Evolutionary conservation across 495 filamentous ascomycete species (phyloP).

Genomic region (Xylaria acuta): DNA sequence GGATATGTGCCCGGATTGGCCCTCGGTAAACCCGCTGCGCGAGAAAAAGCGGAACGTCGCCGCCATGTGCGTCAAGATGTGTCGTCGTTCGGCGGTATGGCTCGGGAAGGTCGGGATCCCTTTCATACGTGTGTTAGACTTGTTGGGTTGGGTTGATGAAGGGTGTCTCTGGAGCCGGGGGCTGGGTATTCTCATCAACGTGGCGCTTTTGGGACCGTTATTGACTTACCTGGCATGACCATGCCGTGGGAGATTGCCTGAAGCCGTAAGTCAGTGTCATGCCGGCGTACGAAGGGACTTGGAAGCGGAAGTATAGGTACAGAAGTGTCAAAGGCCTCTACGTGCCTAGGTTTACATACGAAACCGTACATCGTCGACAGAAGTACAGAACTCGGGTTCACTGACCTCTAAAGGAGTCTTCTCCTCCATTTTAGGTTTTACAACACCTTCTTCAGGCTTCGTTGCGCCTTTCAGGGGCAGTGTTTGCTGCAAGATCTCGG

Average conservation of each 20-base stretch:
- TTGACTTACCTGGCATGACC: conserved; percentile 32
- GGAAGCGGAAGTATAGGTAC: neutral
- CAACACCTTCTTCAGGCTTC: conserved; percentile 7
- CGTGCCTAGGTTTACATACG: neutral
- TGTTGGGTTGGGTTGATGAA: neutral
- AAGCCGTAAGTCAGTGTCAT: conserved; percentile 1
- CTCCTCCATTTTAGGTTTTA: conserved; percentile 25
- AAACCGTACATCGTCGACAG: neutral
- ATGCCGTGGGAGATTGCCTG: conserved; percentile 40
- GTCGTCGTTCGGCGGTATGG: conserved; percentile 49
- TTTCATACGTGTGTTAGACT: conserved; percentile 19
- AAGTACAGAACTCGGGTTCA: neutral
- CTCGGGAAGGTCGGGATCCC: conserved; percentile 56
- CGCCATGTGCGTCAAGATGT: conserved; percentile 64
- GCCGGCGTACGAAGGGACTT: neutral
- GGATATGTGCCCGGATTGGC: conserved; percentile 69
- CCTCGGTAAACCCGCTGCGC: conserved; percentile 66
- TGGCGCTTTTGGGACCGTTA: neutral
- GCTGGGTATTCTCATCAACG: neutral
- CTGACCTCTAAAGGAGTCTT: conserved; percentile 30
- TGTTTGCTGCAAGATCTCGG: conserved; percentile 27
- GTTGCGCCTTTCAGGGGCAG: conserved; percentile 25
- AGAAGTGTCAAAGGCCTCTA: neutral
- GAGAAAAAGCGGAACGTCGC: conserved; percentile 66
- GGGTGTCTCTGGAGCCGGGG: neutral